Evolutionary conservation across 1,139 yeast genomes (phyloP), one percentile per base, ranked within the genome.

Genomic region (Candida smagusa): DNA sequence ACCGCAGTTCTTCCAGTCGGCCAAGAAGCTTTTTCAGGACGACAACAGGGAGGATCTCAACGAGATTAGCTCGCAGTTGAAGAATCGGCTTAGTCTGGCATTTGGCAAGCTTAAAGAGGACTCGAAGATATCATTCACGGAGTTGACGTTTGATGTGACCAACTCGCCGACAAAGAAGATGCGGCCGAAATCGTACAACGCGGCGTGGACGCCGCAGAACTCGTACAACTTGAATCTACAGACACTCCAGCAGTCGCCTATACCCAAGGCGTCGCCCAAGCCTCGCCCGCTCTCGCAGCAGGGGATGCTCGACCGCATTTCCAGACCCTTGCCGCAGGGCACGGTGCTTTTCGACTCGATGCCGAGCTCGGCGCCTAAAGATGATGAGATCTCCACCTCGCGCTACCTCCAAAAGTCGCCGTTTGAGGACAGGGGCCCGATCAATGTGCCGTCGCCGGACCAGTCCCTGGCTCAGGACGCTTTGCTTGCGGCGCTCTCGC

Each of bases 401-500:
- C 27, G 42, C 24, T 52, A 56, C 6, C 48, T 59, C 25, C 53
- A 56, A 34, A 53, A 47, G 34, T 59, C 66, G 1, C 67, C 66
- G 3, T 41, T 49, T 19, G 50, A 47, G n/a, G 47, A 44, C 11
- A 19, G 42, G 3, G 37, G 34, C 34, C 39, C 32, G 36, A 43
- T 46, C 31, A 36, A 43, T 38, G 47, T 63, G 5, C 68, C 67
- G 2, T 52, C 58, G 9, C 64, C 66, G 1, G 68, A 66, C 35
- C 72, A 65, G 43, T 51, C 65, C 11, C 66, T 72, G 47, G 75
- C 75, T 6, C 75, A 69, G 40, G 60, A 59, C 43, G 76, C 75
- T 3, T 55, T 70, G 33, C 52, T 67, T 46, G 73, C 74, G 2
- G 71, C 75, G 1, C 50, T 68, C 29, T 55, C 61, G 7, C 46